Evolutionary conservation across 2,329 filamentous ascomycete genomes (phyloP).

Genomic region (Colletotrichum zoysiae): DNA sequence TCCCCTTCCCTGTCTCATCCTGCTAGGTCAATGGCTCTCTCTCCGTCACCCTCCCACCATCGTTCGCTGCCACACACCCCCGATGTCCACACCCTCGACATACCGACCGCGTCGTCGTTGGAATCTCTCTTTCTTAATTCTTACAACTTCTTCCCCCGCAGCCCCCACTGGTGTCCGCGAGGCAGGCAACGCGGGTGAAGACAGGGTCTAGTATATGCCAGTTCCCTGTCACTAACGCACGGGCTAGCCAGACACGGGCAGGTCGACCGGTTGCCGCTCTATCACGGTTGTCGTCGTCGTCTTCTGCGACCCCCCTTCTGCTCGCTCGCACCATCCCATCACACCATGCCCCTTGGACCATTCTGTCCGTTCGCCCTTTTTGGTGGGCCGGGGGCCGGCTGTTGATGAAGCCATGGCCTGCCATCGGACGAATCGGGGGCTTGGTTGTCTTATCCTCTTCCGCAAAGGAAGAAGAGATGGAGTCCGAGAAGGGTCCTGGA

Average conservation of each 20-base stretch:
- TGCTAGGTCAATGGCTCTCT: constrained; percentile 46
- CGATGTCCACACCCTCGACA: constrained; percentile 35
- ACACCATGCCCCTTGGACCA: constrained; percentile 51
- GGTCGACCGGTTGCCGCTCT: constrained; percentile 47
- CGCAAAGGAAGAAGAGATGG: constrained; percentile 48
- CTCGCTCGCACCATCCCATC: constrained; percentile 47
- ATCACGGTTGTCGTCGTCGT: constrained; percentile 47
- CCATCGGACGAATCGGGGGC: constrained; percentile 58
- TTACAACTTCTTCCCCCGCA: constrained; percentile 1
- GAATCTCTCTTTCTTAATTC: constrained; percentile 20
- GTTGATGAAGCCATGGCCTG: constrained; percentile 43
- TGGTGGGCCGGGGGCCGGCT: constrained; percentile 58
- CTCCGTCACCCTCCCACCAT: constrained; percentile 47
- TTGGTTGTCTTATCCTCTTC: constrained; percentile 57
- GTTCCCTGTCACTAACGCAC: constrained; percentile 39
- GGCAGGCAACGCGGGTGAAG: constrained; percentile 32
- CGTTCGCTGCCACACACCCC: constrained; percentile 14
- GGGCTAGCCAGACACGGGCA: constrained; percentile 40
- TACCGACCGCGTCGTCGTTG: constrained; percentile 20
- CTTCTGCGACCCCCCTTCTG: constrained; percentile 44
- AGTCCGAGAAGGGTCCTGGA: constrained; percentile 52
- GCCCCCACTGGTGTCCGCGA: constrained; percentile 1
- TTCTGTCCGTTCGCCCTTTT: constrained; percentile 45
- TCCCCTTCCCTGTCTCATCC: constrained; percentile 44
- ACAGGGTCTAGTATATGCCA: constrained; percentile 36